Evolutionary conservation across 257 asterid genomes (phyloP).

Genomic region (Coffea canephora): DNA sequence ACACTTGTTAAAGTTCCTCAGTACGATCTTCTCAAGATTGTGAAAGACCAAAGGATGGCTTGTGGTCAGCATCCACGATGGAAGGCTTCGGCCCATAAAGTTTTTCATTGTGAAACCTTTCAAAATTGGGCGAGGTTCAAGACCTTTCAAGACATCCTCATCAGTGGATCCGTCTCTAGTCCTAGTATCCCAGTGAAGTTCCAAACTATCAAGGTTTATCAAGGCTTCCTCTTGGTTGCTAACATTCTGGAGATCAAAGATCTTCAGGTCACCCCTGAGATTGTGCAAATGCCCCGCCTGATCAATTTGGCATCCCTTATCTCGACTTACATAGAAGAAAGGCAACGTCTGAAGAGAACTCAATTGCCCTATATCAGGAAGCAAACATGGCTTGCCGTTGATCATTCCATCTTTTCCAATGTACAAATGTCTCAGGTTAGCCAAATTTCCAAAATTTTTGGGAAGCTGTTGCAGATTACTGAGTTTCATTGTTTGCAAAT

Average conservation of each 20-base stretch:
- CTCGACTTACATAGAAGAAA: not conserved
- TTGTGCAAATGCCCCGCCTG: constrained; percentile 16
- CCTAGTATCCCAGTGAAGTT: not conserved
- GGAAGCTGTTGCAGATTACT: not conserved
- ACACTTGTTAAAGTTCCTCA: not conserved
- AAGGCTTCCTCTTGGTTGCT: constrained; percentile 5
- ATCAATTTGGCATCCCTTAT: constrained; percentile 5
- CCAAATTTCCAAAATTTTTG: not conserved
- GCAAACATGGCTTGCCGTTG: not conserved
- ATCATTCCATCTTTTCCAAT: not conserved
- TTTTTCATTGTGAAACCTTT: not conserved
- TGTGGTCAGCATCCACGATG: not conserved
- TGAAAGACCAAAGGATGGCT: not conserved
- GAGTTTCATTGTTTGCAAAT: constrained; percentile 18
- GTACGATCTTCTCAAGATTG: not conserved
- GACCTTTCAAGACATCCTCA: constrained; percentile 12
- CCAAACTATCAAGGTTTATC: constrained; percentile 2
- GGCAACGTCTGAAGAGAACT: constrained; percentile 20
- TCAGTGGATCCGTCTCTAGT: not conserved
- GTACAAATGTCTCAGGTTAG: constrained; percentile 18
- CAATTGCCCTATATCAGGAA: constrained; percentile 25
- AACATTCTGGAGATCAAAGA: constrained; percentile 20
- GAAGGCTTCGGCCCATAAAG: too few relatives aligned
- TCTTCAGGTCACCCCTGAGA: constrained; percentile 16
- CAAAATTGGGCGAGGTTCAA: constrained; percentile 18